These are phyloP conservation scores for Chrysoporthe deuterocubensis DNA, from an alignment of 2,329 filamentous ascomycete genomes.

Conservation along the genomic window DNA sequence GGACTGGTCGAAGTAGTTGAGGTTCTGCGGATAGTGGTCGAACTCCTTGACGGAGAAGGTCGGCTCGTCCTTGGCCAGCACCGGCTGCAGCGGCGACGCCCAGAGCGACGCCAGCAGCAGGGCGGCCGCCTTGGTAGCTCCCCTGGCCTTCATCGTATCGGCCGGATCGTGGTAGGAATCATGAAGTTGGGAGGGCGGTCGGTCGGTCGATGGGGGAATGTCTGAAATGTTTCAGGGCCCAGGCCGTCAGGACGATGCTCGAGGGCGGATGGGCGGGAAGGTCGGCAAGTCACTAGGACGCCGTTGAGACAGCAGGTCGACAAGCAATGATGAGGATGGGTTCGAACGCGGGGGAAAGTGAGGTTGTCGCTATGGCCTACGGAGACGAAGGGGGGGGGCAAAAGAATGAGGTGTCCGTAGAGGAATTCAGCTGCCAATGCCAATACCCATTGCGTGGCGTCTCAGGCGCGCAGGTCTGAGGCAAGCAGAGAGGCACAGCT, in stretches of 20 bases:
- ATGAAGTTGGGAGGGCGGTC: slow-evolving; percentile 43
- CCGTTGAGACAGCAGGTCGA: neutral
- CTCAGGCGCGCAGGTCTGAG: slow-evolving; percentile 18
- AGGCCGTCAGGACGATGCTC: neutral
- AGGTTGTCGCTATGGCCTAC: neutral
- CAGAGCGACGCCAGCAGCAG: slow-evolving; percentile 55
- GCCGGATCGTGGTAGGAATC: slow-evolving; percentile 40
- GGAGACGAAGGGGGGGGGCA: neutral
- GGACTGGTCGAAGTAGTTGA: slow-evolving; percentile 92
- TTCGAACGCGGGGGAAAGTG: neutral
- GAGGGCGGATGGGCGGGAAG: neutral
- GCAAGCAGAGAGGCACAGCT: slow-evolving; percentile 6
- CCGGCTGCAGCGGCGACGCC: slow-evolving; percentile 40
- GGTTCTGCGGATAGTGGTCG: slow-evolving; percentile 65
- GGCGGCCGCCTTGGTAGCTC: slow-evolving; percentile 50
- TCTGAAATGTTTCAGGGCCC: neutral
- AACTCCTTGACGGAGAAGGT: slow-evolving; percentile 68
- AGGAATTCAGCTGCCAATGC: neutral
- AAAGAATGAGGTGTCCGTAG: neutral
- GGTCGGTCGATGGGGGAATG: neutral
- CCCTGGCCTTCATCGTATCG: slow-evolving; percentile 60
- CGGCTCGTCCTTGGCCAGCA: slow-evolving; percentile 67
- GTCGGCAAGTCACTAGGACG: neutral
- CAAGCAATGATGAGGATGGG: neutral
- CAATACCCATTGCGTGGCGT: slow-evolving; percentile 17